Conservation (phyloP, 1,284 basidiomycete genomes). For the Farysia itapuensis region DNA sequence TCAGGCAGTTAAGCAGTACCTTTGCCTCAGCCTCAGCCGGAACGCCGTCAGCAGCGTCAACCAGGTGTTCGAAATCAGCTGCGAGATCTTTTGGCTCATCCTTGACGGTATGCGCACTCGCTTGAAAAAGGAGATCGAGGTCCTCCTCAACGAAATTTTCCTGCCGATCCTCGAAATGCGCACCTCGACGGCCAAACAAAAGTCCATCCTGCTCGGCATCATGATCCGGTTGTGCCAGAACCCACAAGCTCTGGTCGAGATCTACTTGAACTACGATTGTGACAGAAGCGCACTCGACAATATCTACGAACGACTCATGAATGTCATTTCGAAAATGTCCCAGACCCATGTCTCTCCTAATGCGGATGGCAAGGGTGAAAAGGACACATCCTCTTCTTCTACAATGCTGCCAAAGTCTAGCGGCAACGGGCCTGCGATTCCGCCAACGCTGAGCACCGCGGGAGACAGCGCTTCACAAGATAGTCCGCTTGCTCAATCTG, state of each 20-base stretch:
- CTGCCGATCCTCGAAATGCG: conserved; percentile 98
- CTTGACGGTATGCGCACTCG: conserved; percentile 89
- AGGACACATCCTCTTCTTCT: conserved; percentile 13
- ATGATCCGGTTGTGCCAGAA: conserved; percentile 55
- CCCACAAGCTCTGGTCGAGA: conserved; percentile 58
- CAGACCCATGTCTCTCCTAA: conserved; percentile 39
- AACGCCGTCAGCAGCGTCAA: conserved; percentile 94
- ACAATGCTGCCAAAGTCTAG: conserved; percentile 8
- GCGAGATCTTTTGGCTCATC: conserved; percentile 98
- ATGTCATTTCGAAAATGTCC: conserved; percentile 51
- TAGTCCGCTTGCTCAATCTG: conserved; percentile 3
- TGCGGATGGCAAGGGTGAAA: conserved; percentile 20
- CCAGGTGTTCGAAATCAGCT: conserved; percentile 95
- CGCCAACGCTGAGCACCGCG: conserved; percentile 39
- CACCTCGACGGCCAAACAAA: conserved; percentile 83
- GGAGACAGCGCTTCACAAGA: conserved; percentile 16
- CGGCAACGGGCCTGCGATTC: conserved; percentile 27
- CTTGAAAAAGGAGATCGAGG: conserved; percentile 99
- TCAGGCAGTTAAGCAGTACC: conserved; percentile 60
- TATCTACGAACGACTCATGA: conserved; percentile 59
- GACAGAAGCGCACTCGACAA: conserved; percentile 58
- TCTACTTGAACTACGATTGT: conserved; percentile 60
- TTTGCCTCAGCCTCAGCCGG: conserved; percentile 87
- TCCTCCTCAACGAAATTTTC: conserved; percentile 96
- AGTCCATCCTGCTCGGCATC: conserved; percentile 53